These are phyloP conservation scores for Blastobotrys buckinghamii DNA, from an alignment of 1,139 yeast species.

Conservation along the genomic window DNA sequence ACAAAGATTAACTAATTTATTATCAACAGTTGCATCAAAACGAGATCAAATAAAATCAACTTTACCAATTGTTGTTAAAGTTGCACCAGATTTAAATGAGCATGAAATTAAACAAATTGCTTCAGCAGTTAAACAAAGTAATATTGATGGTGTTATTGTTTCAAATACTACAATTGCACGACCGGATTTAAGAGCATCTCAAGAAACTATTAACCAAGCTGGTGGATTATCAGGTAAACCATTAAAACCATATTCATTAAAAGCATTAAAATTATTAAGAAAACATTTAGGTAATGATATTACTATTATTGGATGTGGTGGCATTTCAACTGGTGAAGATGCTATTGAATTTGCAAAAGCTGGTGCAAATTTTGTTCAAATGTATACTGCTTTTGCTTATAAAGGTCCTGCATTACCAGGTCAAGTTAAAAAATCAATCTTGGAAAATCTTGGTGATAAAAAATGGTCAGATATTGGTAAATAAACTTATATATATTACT, in stretches of 20 bases:
- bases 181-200: constrained; percentile 53
- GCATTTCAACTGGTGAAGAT: constrained; percentile 77
- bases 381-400: constrained; percentile 88
- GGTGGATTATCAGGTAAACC: constrained; percentile 95
- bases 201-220: constrained; percentile 44
- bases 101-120: constrained; percentile 82
- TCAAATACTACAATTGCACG: constrained; percentile 89
- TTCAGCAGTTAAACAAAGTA: constrained; percentile 64
- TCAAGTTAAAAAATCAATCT: constrained; percentile 70
- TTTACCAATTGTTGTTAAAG: constrained; percentile 75
- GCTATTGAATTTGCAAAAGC: constrained; percentile 90
- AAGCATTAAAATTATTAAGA: constrained; percentile 64
- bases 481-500: neutral
- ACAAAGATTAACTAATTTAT: constrained; percentile 58
- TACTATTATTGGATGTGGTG: constrained; percentile 91
- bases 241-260: constrained; percentile 70
- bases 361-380: constrained; percentile 82
- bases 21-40: constrained; percentile 43
- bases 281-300: constrained; percentile 70
- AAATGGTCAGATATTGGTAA: constrained; percentile 58
- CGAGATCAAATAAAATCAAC: constrained; percentile 27
- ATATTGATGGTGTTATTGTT: constrained; percentile 85
- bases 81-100: constrained; percentile 88
- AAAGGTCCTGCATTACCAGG: constrained; percentile 87
- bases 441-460: constrained; percentile 61